A percentile compares a stretch with the other conserved stretches of the same genome.
phyloP scores from a whole-genome alignment of 306 rosid genomes.

The Mimosa pudica region DNA sequence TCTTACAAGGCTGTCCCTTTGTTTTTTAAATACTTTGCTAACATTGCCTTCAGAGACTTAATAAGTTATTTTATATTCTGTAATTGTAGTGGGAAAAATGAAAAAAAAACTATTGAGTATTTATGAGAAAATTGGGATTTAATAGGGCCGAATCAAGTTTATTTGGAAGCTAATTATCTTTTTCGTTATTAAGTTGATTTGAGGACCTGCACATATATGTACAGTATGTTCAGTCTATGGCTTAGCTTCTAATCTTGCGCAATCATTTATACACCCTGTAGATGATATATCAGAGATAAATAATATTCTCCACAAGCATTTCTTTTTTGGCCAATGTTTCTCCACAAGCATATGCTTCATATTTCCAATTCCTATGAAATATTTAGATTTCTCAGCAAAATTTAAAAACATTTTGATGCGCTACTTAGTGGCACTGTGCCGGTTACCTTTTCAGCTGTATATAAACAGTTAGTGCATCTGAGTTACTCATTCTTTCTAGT shows the following conservation, averaged over 20 bases:
- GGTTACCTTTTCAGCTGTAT: neutral
- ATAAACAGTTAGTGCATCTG: too few relatives aligned
- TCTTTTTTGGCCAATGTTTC: too few relatives aligned
- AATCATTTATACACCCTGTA: neutral
- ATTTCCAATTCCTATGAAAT: neutral
- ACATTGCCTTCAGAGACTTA: too few relatives aligned
- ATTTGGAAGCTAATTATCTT: neutral
- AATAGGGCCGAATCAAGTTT: too few relatives aligned
- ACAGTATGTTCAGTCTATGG: neutral
- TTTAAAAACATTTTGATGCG: neutral
- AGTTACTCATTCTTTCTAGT: too few relatives aligned
- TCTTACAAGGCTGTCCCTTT: too few relatives aligned
- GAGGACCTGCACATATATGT: neutral
- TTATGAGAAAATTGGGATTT: too few relatives aligned
- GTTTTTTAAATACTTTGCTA: too few relatives aligned
- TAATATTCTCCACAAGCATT: neutral
- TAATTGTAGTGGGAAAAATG: too few relatives aligned
- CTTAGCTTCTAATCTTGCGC: neutral
- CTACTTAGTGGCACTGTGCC: neutral
- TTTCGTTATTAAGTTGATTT: neutral
- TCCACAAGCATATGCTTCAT: too few relatives aligned
- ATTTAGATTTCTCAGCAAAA: neutral
- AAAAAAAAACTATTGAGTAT: neutral
- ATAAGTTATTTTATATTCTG: too few relatives aligned
- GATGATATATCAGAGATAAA: neutral